These are phyloP conservation scores for Pulveroboletus sp. DNA, from an alignment of 768 basidiomycete species.

Conservation along the genomic window DNA sequence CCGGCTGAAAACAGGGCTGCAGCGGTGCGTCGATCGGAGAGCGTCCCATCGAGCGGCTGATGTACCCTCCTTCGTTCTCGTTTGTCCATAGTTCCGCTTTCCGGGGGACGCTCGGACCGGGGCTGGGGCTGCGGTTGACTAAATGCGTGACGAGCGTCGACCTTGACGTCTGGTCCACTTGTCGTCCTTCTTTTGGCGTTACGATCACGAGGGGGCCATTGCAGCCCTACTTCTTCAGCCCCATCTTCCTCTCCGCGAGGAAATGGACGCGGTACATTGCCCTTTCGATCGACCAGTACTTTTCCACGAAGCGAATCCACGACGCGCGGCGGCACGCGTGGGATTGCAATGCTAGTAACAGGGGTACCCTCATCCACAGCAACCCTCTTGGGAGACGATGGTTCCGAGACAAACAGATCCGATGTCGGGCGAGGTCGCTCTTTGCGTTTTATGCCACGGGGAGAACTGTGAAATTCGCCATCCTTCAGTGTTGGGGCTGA, in stretches of 20 bases:
- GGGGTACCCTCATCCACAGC: background rate
- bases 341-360: background rate
- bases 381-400: constrained; percentile 9
- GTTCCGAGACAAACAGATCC: constrained; percentile 16
- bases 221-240: background rate
- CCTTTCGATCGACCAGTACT: constrained; percentile 18
- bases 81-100: background rate
- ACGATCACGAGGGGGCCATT: constrained; percentile 18
- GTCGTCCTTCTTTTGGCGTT: background rate
- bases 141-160: constrained; percentile 12
- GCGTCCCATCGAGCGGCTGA: background rate
- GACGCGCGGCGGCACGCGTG: constrained; percentile 21
- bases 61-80: background rate
- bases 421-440: constrained; percentile 7
- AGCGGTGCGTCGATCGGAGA: background rate
- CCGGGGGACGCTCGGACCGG: background rate
- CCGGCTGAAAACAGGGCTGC: constrained; percentile 2
- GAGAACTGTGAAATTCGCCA: background rate
- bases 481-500: background rate
- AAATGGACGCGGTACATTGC: constrained; percentile 9
- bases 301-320: constrained; percentile 15
- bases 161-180: background rate
- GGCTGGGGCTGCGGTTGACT: constrained; percentile 4
- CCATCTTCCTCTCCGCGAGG: background rate
- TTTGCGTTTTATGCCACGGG: constrained; percentile 4